Evolutionary conservation across 1,139 yeast genomes (phyloP).

Genomic region (Geotrichum klebahnii): DNA sequence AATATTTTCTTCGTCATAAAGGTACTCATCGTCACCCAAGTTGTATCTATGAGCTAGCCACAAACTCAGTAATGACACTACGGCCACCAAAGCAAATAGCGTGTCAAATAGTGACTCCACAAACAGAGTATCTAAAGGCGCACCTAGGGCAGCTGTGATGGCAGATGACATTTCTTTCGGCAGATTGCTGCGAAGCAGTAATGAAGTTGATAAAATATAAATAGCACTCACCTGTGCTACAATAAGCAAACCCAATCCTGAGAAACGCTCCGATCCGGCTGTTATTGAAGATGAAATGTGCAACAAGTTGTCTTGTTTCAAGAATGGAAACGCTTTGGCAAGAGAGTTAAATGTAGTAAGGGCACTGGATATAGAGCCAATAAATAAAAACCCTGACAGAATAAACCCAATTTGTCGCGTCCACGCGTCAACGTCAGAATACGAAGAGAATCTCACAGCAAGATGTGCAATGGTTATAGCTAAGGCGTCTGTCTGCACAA

Average conservation of each 20-base stretch:
- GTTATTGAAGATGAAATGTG: conserved; percentile 12
- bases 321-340: conserved; percentile 34
- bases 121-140: conserved; percentile 52
- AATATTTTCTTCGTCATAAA: conserved; percentile 32
- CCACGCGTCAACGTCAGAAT: conserved; percentile 49
- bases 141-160: conserved; percentile 47
- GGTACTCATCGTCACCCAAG: conserved; percentile 20
- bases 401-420: conserved; percentile 61
- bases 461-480: conserved; percentile 61
- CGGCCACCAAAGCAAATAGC: conserved; percentile 58
- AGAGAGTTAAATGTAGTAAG: conserved; percentile 34
- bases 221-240: conserved; percentile 71
- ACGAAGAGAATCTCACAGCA: conserved; percentile 27
- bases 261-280: background rate
- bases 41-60: conserved; percentile 28
- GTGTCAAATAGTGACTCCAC: conserved; percentile 81
- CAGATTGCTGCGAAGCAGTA: conserved; percentile 68
- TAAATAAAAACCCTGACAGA: conserved; percentile 60
- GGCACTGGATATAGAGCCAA: conserved; percentile 51
- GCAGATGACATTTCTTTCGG: conserved; percentile 59
- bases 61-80: conserved; percentile 48
- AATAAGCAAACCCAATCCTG: conserved; percentile 42
- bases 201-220: conserved; percentile 74
- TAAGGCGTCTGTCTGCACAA: conserved; percentile 31
- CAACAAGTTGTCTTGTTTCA: conserved; percentile 23